phyloP scores from a whole-genome alignment of 2,329 filamentous ascomycete species.

The Lachnellula subtilissima region DNA sequence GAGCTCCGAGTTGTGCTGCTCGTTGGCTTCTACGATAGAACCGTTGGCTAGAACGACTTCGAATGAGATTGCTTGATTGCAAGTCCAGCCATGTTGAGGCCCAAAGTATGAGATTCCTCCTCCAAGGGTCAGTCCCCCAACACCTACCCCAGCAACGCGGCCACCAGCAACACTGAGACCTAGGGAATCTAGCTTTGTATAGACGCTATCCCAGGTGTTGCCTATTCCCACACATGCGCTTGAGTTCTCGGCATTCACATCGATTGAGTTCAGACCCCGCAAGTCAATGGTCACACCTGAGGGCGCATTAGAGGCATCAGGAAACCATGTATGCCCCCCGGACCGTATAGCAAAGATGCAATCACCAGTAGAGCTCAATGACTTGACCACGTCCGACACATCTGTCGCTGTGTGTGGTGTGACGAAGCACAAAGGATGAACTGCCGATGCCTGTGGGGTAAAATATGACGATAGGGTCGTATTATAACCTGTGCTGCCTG shows the following conservation, averaged over 20 bases:
- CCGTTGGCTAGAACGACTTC: slow-evolving; percentile 31
- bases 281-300: slow-evolving; percentile 47
- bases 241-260: slow-evolving; percentile 25
- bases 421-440: slow-evolving; percentile 19
- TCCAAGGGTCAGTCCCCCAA: slow-evolving; percentile 18
- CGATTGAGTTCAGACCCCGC: slow-evolving; percentile 24
- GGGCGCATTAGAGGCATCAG: slow-evolving; percentile 46
- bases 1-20: slow-evolving; percentile 24
- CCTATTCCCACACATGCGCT: slow-evolving; percentile 35
- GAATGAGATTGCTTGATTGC: not conserved
- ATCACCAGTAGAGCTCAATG: not conserved
- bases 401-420: slow-evolving; percentile 14
- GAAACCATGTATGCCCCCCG: slow-evolving; percentile 25
- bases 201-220: slow-evolving; percentile 37
- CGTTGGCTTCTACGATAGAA: slow-evolving; percentile 23
- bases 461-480: slow-evolving; percentile 27
- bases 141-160: slow-evolving; percentile 25
- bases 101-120: slow-evolving; percentile 21
- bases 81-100: not conserved
- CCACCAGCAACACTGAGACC: slow-evolving; percentile 36
- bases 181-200: slow-evolving; percentile 30
- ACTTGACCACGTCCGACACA: slow-evolving; percentile 17
- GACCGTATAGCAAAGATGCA: slow-evolving; percentile 25
- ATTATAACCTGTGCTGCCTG: not conserved
- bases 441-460: slow-evolving; percentile 18